phyloP scores from a whole-genome alignment of 1,139 yeast genomes.

The Candida glucosophila region DNA sequence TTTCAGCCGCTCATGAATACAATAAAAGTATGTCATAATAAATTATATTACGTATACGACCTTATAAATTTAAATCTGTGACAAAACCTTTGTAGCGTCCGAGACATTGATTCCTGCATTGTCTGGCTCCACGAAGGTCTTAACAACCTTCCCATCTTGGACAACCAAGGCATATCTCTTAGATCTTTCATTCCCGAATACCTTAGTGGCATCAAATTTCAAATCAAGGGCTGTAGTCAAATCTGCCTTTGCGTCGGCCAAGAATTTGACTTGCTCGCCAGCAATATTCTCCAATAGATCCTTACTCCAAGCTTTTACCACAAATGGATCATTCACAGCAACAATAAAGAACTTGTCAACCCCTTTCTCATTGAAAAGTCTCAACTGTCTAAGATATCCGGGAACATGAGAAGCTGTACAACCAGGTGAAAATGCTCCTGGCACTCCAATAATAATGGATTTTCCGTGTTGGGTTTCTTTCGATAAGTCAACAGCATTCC shows the following conservation, averaged over 20 bases:
- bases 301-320: constrained; percentile 71
- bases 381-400: constrained; percentile 50
- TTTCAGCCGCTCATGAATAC: no score
- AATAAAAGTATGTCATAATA: no score
- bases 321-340: constrained; percentile 82
- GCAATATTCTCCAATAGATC: constrained; percentile 24
- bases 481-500: constrained; percentile 52
- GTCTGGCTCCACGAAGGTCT: constrained; percentile 74
- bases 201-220: constrained; percentile 59
- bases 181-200: constrained; percentile 69
- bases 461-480: constrained; percentile 46
- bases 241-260: constrained; percentile 73
- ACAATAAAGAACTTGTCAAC: constrained; percentile 52
- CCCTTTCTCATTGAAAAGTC: constrained; percentile 58
- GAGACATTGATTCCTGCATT: constrained; percentile 57
- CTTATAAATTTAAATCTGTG: constrained; percentile 1
- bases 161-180: constrained; percentile 72
- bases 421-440: constrained; percentile 88
- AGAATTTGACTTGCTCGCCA: constrained; percentile 37
- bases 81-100: constrained; percentile 30
- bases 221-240: constrained; percentile 59
- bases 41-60: no score
- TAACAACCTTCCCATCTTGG: constrained; percentile 60
- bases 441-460: constrained; percentile 68
- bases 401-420: constrained; percentile 77